Percentiles rank a stretch among this genome's conserved stretches.
These are phyloP conservation scores for Colletotrichum truncatum DNA, from an alignment of 2,329 filamentous ascomycete genomes.

Conservation along the genomic window DNA sequence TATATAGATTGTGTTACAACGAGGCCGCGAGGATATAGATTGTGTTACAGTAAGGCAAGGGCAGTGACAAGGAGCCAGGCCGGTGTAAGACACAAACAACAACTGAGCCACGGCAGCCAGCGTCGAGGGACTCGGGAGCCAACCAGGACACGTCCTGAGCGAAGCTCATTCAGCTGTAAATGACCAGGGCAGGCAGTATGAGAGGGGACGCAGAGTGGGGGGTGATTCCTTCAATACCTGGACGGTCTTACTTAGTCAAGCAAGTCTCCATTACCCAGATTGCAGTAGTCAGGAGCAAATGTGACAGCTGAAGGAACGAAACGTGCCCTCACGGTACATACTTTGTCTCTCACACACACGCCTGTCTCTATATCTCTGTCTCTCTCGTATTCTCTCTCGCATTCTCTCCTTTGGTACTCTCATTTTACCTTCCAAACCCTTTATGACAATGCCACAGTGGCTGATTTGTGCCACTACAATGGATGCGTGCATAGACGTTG, in stretches of 20 bases:
- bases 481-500: neutral
- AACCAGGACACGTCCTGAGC: constrained; percentile 6
- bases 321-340: neutral
- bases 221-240: neutral
- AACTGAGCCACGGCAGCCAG: neutral
- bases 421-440: neutral
- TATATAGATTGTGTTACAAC: neutral
- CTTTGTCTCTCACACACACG: no score
- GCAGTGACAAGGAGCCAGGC: constrained; percentile 17
- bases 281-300: constrained; percentile 13
- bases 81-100: constrained; percentile 5
- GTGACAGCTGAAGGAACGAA: neutral
- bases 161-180: neutral
- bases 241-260: constrained; percentile 15
- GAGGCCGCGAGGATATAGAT: neutral
- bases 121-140: constrained; percentile 1
- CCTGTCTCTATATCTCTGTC: neutral
- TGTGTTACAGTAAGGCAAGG: constrained; percentile 4
- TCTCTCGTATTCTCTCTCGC: neutral
- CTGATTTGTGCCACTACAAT: neutral
- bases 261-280: neutral
- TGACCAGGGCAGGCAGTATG: constrained; percentile 26
- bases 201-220: neutral
- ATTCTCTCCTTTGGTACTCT: neutral
- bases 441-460: neutral